Evolutionary conservation across 1,139 yeast species (phyloP).

Genomic region (Protomyces gravidus): DNA sequence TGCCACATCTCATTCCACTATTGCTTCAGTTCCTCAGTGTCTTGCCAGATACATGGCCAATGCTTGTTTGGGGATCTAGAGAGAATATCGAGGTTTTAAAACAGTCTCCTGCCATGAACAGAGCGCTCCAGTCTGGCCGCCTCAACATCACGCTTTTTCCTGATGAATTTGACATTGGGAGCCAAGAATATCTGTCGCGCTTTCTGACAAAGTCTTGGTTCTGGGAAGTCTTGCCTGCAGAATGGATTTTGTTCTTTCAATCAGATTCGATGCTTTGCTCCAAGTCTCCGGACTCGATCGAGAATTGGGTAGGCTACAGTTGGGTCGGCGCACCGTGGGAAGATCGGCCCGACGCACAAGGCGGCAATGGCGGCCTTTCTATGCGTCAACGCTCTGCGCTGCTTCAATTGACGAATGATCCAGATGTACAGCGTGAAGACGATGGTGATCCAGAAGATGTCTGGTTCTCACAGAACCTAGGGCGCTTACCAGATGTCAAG

Average conservation of each 20-base stretch:
- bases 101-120: slow-evolving; percentile 12
- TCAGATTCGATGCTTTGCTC: slow-evolving; percentile 25
- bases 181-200: slow-evolving; percentile 23
- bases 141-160: slow-evolving; percentile 19
- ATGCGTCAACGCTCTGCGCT: slow-evolving; percentile 14
- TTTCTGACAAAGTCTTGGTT: slow-evolving; percentile 24
- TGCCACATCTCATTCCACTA: slow-evolving; percentile 10
- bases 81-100: slow-evolving; percentile 22
- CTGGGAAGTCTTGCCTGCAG: slow-evolving; percentile 9
- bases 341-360: slow-evolving; percentile 20
- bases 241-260: slow-evolving; percentile 22
- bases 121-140: slow-evolving; percentile 7
- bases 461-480: slow-evolving; percentile 17
- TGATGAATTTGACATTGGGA: slow-evolving; percentile 15
- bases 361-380: slow-evolving; percentile 22
- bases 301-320: slow-evolving; percentile 21
- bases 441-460: slow-evolving; percentile 18
- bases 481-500: slow-evolving; percentile 5
- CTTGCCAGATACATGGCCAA: slow-evolving; percentile 18
- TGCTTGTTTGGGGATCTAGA: slow-evolving; percentile 18
- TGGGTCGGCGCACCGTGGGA: slow-evolving; percentile 28
- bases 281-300: slow-evolving; percentile 18
- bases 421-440: slow-evolving; percentile 19
- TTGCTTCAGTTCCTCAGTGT: slow-evolving; percentile 17
- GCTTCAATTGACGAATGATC: slow-evolving; percentile 17